phyloP scores from a whole-genome alignment of 768 basidiomycete species.

The Calvatia gigantea region DNA sequence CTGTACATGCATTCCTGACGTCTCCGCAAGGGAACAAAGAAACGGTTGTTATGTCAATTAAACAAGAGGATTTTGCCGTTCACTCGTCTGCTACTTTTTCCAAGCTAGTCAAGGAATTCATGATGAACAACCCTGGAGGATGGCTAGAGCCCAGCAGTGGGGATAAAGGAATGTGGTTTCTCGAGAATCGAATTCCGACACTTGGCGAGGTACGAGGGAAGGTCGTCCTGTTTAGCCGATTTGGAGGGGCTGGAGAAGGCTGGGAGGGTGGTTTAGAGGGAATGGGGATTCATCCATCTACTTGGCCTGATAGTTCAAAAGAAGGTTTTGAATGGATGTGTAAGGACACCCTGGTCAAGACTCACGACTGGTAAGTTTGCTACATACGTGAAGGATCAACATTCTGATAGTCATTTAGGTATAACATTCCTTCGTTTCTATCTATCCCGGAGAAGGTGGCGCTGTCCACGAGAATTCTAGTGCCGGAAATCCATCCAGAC shows the following conservation, averaged over 20 bases:
- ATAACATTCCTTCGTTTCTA: constrained; percentile 73
- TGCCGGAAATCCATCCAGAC: constrained; percentile 26
- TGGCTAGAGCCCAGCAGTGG: constrained; percentile 17
- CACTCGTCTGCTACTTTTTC: constrained; percentile 55
- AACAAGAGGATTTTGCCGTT: constrained; percentile 72
- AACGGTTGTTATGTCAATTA: constrained; percentile 83
- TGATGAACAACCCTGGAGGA: constrained; percentile 51
- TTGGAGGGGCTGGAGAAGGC: constrained; percentile 62
- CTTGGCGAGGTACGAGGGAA: constrained; percentile 87
- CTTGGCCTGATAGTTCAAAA: constrained; percentile 79
- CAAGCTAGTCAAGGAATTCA: constrained; percentile 58
- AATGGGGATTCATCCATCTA: constrained; percentile 82
- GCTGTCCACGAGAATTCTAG: constrained; percentile 51
- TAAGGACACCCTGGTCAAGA: constrained; percentile 63
- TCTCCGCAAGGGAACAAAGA: constrained; percentile 56
- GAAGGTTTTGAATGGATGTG: constrained; percentile 79
- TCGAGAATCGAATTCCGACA: constrained; percentile 75
- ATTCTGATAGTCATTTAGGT: constrained; percentile 44
- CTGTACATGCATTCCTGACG: constrained; percentile 62
- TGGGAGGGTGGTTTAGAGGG: constrained; percentile 71
- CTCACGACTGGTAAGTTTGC: constrained; percentile 74
- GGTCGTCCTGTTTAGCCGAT: constrained; percentile 82
- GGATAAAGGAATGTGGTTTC: constrained; percentile 66
- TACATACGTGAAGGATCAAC: constrained; percentile 13
- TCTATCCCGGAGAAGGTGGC: constrained; percentile 80